A percentile compares a stretch with the other conserved stretches of the same genome.
Conservation (phyloP, 495 filamentous ascomycete genomes). For the Coniosporium apollinis region DNA sequence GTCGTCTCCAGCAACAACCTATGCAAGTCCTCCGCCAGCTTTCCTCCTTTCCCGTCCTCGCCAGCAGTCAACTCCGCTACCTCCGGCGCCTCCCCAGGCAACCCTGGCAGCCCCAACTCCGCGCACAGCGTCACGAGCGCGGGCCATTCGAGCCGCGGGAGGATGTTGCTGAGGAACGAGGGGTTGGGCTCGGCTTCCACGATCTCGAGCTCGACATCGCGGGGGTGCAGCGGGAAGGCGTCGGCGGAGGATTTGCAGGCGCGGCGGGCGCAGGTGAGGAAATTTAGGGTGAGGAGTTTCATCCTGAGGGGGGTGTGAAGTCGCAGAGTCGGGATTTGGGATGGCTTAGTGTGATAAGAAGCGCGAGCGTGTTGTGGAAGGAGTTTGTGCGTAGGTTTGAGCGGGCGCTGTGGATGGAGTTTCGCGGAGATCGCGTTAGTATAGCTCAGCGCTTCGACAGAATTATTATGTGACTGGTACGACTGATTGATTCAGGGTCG, state of each 20-base stretch:
- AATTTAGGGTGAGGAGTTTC: constrained; percentile 95
- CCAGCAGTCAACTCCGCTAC: constrained; percentile 16
- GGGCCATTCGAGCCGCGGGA: constrained; percentile 79
- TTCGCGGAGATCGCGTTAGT: too few species aligned
- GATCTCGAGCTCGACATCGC: constrained; percentile 73
- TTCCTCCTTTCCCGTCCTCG: constrained; percentile 30
- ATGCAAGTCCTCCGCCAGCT: constrained; percentile 61
- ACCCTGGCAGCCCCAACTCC: constrained; percentile 66
- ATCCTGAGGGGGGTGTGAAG: constrained; percentile 30
- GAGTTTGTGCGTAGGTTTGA: too few species aligned
- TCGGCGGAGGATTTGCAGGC: constrained; percentile 61
- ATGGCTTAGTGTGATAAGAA: too few species aligned
- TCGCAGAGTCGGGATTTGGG: too few species aligned
- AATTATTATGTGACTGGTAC: too few species aligned
- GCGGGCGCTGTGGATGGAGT: too few species aligned
- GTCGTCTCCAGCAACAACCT: constrained; percentile 76
- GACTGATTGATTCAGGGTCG: too few species aligned
- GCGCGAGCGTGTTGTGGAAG: too few species aligned
- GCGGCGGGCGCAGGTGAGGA: constrained; percentile 90
- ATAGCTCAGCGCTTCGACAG: too few species aligned
- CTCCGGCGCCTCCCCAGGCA: constrained; percentile 46
- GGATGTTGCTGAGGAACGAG: constrained; percentile 59
- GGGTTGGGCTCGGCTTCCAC: constrained; percentile 67
- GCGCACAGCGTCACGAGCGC: constrained; percentile 19
- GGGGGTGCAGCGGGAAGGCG: constrained; percentile 81